phyloP scores from a whole-genome alignment of 2,329 filamentous ascomycete species.

The Scortechinia acanthostroma region DNA sequence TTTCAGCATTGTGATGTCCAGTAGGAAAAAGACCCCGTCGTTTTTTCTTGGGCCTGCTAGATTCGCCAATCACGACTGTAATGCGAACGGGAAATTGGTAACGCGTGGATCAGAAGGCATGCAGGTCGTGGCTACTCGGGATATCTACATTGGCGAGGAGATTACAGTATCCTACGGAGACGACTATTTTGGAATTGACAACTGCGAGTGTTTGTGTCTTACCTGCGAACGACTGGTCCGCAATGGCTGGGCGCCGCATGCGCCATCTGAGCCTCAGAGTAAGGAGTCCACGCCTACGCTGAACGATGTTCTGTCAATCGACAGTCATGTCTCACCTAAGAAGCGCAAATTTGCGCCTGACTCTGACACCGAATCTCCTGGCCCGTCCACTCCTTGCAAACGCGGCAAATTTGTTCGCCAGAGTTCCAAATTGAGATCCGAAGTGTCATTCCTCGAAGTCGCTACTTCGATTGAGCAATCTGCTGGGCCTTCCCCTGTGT shows the following conservation, averaged over 20 bases:
- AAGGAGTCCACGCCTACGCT: conserved; percentile 12
- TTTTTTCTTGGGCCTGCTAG: conserved; percentile 67
- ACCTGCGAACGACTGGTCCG: conserved; percentile 56
- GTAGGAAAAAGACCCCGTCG: conserved; percentile 61
- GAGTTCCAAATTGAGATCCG: conserved; percentile 22
- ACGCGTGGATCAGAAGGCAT: conserved; percentile 62
- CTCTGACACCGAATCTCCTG: conserved; percentile 7
- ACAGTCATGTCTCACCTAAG: conserved; percentile 13
- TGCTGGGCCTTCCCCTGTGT: conserved; percentile 3
- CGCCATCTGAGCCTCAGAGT: conserved; percentile 10
- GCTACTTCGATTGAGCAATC: conserved; percentile 10
- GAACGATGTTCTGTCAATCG: conserved; percentile 10
- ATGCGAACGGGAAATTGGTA: conserved; percentile 60
- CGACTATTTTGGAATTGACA: conserved; percentile 68
- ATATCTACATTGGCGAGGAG: conserved; percentile 65
- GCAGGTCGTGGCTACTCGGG: conserved; percentile 56
- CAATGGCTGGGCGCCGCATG: conserved; percentile 54
- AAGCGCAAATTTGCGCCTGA: neutral
- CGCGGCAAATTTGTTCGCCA: conserved; percentile 19
- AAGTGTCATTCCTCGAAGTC: conserved; percentile 20
- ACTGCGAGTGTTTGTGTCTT: conserved; percentile 65
- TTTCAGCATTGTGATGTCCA: conserved; percentile 70
- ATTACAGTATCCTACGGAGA: conserved; percentile 71
- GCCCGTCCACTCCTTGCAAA: conserved; percentile 18
- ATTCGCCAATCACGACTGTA: conserved; percentile 72